Base-by-base conservation (phyloP, 1,139 yeast genomes). In the Sugiyamaella japonica region DNA sequence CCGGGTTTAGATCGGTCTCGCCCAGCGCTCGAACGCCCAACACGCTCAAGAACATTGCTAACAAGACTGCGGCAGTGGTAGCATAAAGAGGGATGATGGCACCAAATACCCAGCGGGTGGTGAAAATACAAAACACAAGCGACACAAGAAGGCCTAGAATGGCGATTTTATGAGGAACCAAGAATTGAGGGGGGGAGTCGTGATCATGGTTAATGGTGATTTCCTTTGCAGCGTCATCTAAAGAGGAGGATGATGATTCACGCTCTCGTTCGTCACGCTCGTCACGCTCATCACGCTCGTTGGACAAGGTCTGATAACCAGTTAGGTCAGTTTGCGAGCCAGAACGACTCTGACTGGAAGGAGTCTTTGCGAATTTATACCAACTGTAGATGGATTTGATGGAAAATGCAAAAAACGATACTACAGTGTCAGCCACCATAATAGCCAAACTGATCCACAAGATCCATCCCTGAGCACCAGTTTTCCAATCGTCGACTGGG, bases 391-490 rank as follows among this genome's bases (percentile, higher is more conserved):
- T 31, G 10, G 67, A 62, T 28, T 57, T 61, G 43, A 71, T 64
- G 0, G 85, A 76, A 13, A 90, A 83, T 1, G 87, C 86, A 1
- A 82, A 60, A 63, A 93, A 86, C 0, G 96, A 86, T 1, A 91
- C 89, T 10, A 89, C 75, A 2, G 97, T 88, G 68, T 93, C 99
- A 51, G 89, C 85, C 25, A 93, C 88, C 99, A 93, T 93, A 40
- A 90, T 90, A 36, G 97, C 85, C 63, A 93, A 78, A 69, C 96
- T 85, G 57, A 90, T 77, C 99, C 99, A 93, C 66, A 93, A 76
- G 54, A 93, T 89, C 99, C 99, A 93, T 12, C 99, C 99, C 67
- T 93, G 97, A 1, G 91, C 88, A 1, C 98, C 98, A 25, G 82
- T 78, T 62, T 88, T 85, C 97, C 97, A 93, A 70, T 90, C 96